phyloP scores from a whole-genome alignment of 2,329 filamentous ascomycete species.

The Chaetomiaceae sp. region DNA sequence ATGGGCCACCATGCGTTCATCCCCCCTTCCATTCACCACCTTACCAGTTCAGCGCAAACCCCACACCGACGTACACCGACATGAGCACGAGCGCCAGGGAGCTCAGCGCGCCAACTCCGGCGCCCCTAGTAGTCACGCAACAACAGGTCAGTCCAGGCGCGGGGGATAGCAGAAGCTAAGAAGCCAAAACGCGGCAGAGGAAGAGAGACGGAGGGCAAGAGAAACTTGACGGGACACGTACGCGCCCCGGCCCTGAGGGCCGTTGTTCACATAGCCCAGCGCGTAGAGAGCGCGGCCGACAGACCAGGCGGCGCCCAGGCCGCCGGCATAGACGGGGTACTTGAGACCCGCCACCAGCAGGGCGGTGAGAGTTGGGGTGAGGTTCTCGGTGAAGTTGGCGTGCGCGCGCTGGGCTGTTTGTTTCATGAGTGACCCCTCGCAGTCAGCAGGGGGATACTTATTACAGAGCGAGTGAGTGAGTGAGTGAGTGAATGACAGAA shows the following conservation, averaged over 20 bases:
- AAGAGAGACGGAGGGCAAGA: background rate
- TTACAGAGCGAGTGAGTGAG: background rate
- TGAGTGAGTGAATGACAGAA: background rate
- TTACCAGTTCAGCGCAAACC: slow-evolving; percentile 32
- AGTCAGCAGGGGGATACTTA: too few species aligned
- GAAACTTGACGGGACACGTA: slow-evolving; percentile 20
- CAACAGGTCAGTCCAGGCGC: too few species aligned
- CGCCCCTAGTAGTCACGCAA: slow-evolving; percentile 29
- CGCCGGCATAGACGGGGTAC: slow-evolving; percentile 46
- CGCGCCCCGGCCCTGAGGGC: slow-evolving; percentile 40
- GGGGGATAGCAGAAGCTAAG: too few species aligned
- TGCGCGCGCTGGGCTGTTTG: slow-evolving; percentile 52
- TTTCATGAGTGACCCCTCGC: too few species aligned
- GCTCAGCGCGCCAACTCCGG: slow-evolving; percentile 29
- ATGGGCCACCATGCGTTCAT: too few species aligned
- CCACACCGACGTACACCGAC: slow-evolving; percentile 38
- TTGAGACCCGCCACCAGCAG: slow-evolving; percentile 51
- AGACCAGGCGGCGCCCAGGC: slow-evolving; percentile 47
- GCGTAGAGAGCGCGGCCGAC: slow-evolving; percentile 49
- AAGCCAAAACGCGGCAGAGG: background rate
- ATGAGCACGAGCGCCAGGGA: slow-evolving; percentile 36
- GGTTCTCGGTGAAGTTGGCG: slow-evolving; percentile 58
- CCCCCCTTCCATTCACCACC: background rate
- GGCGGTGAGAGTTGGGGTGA: slow-evolving; percentile 44
- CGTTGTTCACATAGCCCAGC: slow-evolving; percentile 45